Evolutionary conservation across 2,329 filamentous ascomycete species (phyloP).

Genomic region (Hirsutella rhossiliensis): DNA sequence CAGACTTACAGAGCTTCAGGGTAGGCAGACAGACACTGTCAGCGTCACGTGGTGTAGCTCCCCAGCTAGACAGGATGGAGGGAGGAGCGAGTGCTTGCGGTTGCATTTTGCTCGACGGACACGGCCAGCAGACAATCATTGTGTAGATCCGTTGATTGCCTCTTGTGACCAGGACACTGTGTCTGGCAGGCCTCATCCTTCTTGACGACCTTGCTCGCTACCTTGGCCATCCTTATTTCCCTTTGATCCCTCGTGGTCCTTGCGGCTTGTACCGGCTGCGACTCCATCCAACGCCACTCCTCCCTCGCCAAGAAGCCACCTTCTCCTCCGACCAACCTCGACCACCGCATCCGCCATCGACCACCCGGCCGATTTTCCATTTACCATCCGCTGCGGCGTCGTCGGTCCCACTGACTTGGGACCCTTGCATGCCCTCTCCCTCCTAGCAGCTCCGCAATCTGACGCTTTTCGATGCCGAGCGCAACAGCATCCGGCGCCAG

Average conservation of each 20-base stretch:
- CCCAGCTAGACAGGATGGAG: background rate
- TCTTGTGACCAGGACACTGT: background rate
- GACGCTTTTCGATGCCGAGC: slow-evolving; percentile 20
- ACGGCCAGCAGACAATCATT: background rate
- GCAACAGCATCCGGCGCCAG: slow-evolving; percentile 44
- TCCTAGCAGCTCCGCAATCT: too few relatives aligned
- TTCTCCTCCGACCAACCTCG: background rate
- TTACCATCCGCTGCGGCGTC: background rate
- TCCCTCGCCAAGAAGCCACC: background rate
- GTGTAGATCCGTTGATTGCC: background rate
- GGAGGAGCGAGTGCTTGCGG: too few relatives aligned
- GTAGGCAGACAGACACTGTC: too few relatives aligned
- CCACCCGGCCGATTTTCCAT: background rate
- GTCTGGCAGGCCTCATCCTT: too few relatives aligned
- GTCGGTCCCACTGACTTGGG: too few relatives aligned
- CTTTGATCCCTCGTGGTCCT: too few relatives aligned
- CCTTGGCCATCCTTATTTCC: too few relatives aligned
- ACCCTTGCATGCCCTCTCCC: too few relatives aligned
- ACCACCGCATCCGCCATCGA: background rate
- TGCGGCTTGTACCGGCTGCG: too few relatives aligned
- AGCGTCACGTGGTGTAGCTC: background rate
- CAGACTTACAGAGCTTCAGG: too few relatives aligned
- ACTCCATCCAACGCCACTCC: background rate
- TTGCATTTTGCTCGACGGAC: background rate
- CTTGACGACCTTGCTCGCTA: too few relatives aligned